Base-by-base conservation (phyloP, 2,329 filamentous ascomycete genomes). In the Fusarium odoratissimum region DNA sequence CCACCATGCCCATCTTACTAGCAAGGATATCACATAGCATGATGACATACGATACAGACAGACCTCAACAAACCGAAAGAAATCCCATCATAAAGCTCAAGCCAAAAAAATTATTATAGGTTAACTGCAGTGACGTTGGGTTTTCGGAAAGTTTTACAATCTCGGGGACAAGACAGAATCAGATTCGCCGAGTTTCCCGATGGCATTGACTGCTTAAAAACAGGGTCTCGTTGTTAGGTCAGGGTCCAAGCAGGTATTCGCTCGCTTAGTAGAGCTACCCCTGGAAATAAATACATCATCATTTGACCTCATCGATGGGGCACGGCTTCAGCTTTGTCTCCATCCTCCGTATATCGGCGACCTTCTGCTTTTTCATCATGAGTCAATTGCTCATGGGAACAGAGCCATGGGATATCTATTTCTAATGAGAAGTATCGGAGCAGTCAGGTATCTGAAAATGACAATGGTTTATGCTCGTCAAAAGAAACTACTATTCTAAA, bases 241-340 rank as follows among this genome's bases (percentile, higher is more conserved):
- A 68, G 64, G 65, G 64, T 41, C 57, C 64, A 63, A 48, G 21
- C 60, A 60, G 49, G 21, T 48, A 48, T 25, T 51, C 33, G 59
- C 56, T 68, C 56, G 64, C 58, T 69, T 69, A 69, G 21, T 38
- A 40, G 37, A 71, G 65, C 65, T 70, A 61, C 65, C 69, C 69
- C 40, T 48, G 35, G 40, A 49, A 44, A 16, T 30, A 44, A 56
- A 61, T 51, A 52, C 67, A 57, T 71, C 68, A 72, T 69, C 69
- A 69, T 64, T 64, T 72, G 63, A 69, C 69, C 62, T 67, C 64
- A 67, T 52, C 14, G 35, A 52, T 42, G 46, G n/a, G 46, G 37
- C 21, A 35, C 19, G 28, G 4, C 35, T 51, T 58, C 38, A 49
- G 35, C 63, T 52, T 56, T 8, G 38, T 44, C 41, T 38, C 42